A percentile compares a stretch with the other conserved stretches of the same genome.
Evolutionary conservation across 2,329 filamentous ascomycete species (phyloP).

Genomic region (Aspergillus udagawae): DNA sequence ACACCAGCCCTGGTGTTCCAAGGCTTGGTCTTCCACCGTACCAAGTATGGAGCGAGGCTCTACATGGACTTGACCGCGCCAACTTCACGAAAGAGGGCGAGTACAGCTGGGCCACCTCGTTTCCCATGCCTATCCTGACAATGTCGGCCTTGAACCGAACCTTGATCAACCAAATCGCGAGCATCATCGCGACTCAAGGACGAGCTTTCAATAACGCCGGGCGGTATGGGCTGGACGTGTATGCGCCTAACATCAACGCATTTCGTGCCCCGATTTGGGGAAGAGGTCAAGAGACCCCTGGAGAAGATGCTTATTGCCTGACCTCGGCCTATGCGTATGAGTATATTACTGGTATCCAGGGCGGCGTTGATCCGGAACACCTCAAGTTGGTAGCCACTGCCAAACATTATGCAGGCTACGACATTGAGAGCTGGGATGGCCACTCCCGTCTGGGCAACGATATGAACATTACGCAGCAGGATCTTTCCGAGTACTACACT

Average conservation of each 20-base stretch:
- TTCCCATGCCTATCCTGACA: conserved; percentile 61
- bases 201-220: conserved; percentile 62
- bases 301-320: conserved; percentile 53
- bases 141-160: conserved; percentile 62
- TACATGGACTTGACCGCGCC: conserved; percentile 61
- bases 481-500: conserved; percentile 65
- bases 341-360: conserved; percentile 54
- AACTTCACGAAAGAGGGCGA: conserved; percentile 50
- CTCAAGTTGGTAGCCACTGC: conserved; percentile 50
- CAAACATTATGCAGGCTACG: conserved; percentile 58
- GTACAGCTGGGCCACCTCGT: conserved; percentile 60
- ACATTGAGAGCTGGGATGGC: conserved; percentile 48
- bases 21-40: conserved; percentile 57
- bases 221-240: conserved; percentile 35
- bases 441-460: conserved; percentile 51
- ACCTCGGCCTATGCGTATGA: conserved; percentile 48
- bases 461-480: conserved; percentile 54
- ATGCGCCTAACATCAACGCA: conserved; percentile 63
- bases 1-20: conserved; percentile 48
- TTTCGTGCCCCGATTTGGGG: conserved; percentile 65
- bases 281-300: conserved; percentile 57
- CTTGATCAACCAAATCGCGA: conserved; percentile 55
- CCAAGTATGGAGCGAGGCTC: conserved; percentile 56
- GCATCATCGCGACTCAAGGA: conserved; percentile 54
- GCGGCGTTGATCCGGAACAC: conserved; percentile 35